Percentiles rank a stretch among this genome's conserved stretches.
Conservation (phyloP, 1,284 basidiomycete genomes). For the Puccinia coronata region DNA sequence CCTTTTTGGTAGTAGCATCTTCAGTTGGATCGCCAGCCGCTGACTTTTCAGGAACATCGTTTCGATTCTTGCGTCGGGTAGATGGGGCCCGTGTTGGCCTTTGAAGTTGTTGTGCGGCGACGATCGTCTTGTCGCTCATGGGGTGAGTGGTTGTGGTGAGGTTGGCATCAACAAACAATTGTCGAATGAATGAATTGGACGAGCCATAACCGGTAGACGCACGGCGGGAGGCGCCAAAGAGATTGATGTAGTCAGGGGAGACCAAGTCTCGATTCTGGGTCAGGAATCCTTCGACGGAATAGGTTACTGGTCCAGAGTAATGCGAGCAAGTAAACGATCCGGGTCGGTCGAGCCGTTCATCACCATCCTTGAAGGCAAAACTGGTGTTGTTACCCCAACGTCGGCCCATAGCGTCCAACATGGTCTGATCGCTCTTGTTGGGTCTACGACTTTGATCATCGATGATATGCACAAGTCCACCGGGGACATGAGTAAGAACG, state of each 20-base stretch:
- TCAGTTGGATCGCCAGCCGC: constrained; percentile 56
- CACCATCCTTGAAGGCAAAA: constrained; percentile 69
- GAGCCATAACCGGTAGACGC: constrained; percentile 66
- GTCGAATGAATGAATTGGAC: constrained; percentile 85
- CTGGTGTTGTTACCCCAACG: constrained; percentile 89
- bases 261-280: constrained; percentile 85
- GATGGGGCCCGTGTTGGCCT: constrained; percentile 91
- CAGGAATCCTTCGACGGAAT: constrained; percentile 84
- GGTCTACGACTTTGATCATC: constrained; percentile 86
- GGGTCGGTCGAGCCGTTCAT: constrained; percentile 68
- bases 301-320: constrained; percentile 85
- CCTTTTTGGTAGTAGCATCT: constrained; percentile 53
- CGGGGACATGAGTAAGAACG: constrained; percentile 80
- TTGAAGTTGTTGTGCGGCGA: constrained; percentile 85
- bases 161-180: constrained; percentile 80
- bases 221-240: constrained; percentile 67
- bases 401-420: constrained; percentile 91
- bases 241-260: constrained; percentile 87
- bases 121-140: constrained; percentile 86
- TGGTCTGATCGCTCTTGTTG: constrained; percentile 88
- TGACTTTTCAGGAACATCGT: constrained; percentile 61
- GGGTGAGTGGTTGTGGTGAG: constrained; percentile 89
- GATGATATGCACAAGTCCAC: constrained; percentile 93
- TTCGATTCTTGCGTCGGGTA: constrained; percentile 70
- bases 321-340: constrained; percentile 92